phyloP scores from a whole-genome alignment of 345 rosid species.

The Psidium guajava region DNA sequence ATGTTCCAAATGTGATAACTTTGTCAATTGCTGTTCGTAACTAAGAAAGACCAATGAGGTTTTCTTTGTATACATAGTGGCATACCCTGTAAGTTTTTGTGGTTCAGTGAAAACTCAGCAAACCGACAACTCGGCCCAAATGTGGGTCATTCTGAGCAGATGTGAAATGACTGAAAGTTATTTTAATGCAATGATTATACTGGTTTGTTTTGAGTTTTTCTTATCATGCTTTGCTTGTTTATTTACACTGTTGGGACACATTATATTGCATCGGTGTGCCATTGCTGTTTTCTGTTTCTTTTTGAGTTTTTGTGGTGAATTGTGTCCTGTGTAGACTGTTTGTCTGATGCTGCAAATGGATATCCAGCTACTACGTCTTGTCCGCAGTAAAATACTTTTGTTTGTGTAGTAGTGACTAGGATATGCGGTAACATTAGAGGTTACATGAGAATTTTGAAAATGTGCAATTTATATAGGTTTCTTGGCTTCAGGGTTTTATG shows the following conservation, averaged over 20 bases:
- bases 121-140: not conserved
- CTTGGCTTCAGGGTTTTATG: not conserved
- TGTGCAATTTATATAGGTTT: not conserved
- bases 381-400: not conserved
- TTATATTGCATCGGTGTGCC: not conserved
- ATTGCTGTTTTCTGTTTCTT: too few relatives aligned
- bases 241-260: not conserved
- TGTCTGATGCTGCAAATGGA: not conserved
- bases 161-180: not conserved
- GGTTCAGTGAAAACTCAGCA: not conserved
- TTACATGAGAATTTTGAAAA: not conserved
- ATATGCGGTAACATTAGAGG: not conserved
- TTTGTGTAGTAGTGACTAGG: not conserved
- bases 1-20: not conserved
- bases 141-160: not conserved
- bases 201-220: not conserved
- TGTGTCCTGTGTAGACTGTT: not conserved
- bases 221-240: not conserved
- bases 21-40: not conserved
- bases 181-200: not conserved
- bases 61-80: not conserved
- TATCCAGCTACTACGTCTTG: not conserved
- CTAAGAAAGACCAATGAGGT: not conserved
- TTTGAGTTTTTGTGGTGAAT: not conserved
- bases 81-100: not conserved